Evolutionary conservation across 805 yeast species (phyloP).

Genomic region (Candida manassasensis): DNA sequence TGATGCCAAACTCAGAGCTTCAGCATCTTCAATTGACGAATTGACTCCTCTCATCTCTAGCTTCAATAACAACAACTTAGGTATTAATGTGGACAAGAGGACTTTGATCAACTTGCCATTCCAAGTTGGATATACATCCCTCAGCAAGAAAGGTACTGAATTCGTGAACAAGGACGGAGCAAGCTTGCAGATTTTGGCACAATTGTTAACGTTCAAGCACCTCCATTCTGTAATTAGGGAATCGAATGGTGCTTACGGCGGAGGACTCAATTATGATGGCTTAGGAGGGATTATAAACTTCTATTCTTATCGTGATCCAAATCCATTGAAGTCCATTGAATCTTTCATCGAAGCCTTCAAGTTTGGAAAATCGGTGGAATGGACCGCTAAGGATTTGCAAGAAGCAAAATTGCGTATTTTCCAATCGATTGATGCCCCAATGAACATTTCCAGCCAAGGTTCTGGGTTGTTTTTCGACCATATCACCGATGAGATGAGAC

Average conservation of each 20-base stretch:
- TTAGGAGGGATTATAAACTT: slow-evolving; percentile 74
- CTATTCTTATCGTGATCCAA: slow-evolving; percentile 94
- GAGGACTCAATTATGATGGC: slow-evolving; percentile 82
- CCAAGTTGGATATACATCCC: slow-evolving; percentile 81
- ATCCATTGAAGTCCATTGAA: slow-evolving; percentile 62
- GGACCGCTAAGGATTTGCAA: slow-evolving; percentile 65
- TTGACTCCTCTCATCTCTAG: slow-evolving; percentile 13
- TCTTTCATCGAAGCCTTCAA: slow-evolving; percentile 52
- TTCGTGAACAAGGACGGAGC: slow-evolving; percentile 77
- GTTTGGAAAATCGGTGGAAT: slow-evolving; percentile 39
- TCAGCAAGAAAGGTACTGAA: slow-evolving; percentile 60
- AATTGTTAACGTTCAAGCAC: slow-evolving; percentile 73
- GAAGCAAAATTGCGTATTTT: slow-evolving; percentile 89
- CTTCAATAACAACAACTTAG: slow-evolving; percentile 13
- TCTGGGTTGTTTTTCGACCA: slow-evolving; percentile 59
- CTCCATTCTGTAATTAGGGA: slow-evolving; percentile 89
- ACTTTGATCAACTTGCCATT: slow-evolving; percentile 70
- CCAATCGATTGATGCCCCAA: slow-evolving; percentile 89
- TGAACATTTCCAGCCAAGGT: slow-evolving; percentile 77
- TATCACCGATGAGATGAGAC: slow-evolving; percentile 73
- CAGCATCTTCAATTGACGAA: slow-evolving; percentile 7
- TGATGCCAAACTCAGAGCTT: slow-evolving; percentile 13
- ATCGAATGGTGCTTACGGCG: slow-evolving; percentile 97
- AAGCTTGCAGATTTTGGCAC: slow-evolving; percentile 75
- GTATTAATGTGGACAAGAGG: slow-evolving; percentile 16